These are phyloP conservation scores for Talaromyces sp. DNA, from an alignment of 2,329 filamentous ascomycete species.

Conservation along the genomic window DNA sequence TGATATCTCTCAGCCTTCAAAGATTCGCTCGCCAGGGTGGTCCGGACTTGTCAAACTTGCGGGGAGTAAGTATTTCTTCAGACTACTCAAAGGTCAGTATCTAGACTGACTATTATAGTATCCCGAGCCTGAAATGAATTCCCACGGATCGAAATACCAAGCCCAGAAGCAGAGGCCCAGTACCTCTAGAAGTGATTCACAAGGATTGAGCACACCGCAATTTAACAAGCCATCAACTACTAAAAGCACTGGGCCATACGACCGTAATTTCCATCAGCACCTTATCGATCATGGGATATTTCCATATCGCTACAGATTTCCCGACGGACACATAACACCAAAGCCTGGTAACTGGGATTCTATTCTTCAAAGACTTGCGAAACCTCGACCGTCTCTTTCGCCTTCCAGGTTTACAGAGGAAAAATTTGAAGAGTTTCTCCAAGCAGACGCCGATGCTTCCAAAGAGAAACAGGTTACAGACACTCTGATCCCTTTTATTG, in stretches of 20 bases:
- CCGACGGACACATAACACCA: slow-evolving; percentile 16
- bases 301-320: slow-evolving; percentile 19
- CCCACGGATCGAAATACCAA: neutral
- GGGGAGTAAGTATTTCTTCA: neutral
- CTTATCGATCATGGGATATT: slow-evolving; percentile 31
- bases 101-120: slow-evolving; percentile 1
- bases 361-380: slow-evolving; percentile 21
- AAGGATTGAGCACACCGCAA: slow-evolving; percentile 2
- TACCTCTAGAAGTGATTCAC: neutral
- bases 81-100: neutral
- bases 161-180: neutral
- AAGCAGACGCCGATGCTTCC: slow-evolving; percentile 20
- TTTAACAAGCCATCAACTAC: slow-evolving; percentile 18
- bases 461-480: slow-evolving; percentile 31
- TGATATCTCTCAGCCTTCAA: neutral
- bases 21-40: slow-evolving; percentile 3
- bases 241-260: slow-evolving; percentile 24
- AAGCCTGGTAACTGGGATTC: slow-evolving; percentile 15
- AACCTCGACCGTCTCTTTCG: slow-evolving; percentile 29
- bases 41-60: neutral
- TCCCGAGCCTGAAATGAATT: neutral
- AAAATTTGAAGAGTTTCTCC: slow-evolving; percentile 24
- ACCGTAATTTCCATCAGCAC: slow-evolving; percentile 32
- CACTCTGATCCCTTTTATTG: slow-evolving; percentile 29
- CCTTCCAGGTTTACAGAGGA: slow-evolving; percentile 27